These are phyloP conservation scores for Mucor indicus DNA, from an alignment of 371 early-diverging fungal genomes.

Conservation along the genomic window DNA sequence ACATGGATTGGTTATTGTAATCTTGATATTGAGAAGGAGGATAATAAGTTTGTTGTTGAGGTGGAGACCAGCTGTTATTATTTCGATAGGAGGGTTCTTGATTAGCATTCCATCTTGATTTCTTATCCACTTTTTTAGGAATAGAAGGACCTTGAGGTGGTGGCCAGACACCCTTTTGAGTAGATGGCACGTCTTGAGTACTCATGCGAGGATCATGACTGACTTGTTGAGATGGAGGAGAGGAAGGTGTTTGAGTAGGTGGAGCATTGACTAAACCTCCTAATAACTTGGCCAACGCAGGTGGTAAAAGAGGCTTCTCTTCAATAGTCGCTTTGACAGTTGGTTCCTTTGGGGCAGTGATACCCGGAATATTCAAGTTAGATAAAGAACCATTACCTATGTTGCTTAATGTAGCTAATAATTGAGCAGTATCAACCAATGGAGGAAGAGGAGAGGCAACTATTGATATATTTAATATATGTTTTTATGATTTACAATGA, in stretches of 20 bases:
- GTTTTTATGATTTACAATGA: conserved; percentile 15
- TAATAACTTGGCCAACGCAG: conserved; percentile 32
- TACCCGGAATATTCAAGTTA: conserved; percentile 18
- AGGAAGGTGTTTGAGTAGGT: conserved; percentile 3
- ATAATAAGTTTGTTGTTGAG: too few species aligned
- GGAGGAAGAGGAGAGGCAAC: conserved; percentile 1
- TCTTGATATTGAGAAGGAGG: conserved; percentile 7
- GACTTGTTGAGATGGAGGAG: conserved; percentile 5
- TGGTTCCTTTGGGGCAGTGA: conserved; percentile 3
- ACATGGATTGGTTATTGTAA: not conserved
- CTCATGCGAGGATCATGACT: conserved; percentile 9
- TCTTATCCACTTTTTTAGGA: too few species aligned
- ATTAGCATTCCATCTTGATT: too few species aligned
- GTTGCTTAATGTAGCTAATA: conserved; percentile 30
- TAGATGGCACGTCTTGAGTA: not conserved
- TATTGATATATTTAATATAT: conserved; percentile 5
- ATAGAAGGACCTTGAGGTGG: conserved; percentile 5
- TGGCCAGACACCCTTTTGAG: not conserved
- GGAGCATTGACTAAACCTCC: conserved; percentile 26
- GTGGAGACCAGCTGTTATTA: conserved; percentile 9
- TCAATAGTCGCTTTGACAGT: conserved; percentile 1
- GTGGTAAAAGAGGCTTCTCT: conserved; percentile 19
- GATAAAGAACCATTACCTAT: conserved; percentile 26
- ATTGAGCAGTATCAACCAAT: conserved; percentile 30
- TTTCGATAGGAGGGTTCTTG: too few species aligned